These are phyloP conservation scores for Hanseniaspora pseudoguilliermondii DNA, from an alignment of 805 yeast species.

Conservation along the genomic window DNA sequence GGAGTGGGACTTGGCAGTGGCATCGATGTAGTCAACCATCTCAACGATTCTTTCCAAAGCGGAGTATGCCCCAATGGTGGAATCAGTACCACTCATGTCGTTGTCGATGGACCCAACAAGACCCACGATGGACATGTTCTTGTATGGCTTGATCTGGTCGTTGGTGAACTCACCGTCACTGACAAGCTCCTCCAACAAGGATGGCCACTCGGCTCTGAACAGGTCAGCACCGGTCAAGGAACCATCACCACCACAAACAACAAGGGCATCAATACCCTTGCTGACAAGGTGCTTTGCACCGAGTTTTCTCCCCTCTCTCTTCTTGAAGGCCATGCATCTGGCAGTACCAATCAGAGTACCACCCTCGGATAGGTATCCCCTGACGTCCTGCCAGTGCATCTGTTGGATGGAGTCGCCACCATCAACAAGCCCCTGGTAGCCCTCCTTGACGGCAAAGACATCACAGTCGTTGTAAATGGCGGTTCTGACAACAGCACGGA, in stretches of 20 bases:
- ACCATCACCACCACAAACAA: slow-evolving; percentile 98
- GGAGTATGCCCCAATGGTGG: slow-evolving; percentile 92
- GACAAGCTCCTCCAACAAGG: slow-evolving; percentile 60
- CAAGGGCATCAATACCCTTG: slow-evolving; percentile 84
- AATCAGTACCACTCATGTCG: slow-evolving; percentile 94
- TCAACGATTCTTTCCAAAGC: slow-evolving; percentile 86
- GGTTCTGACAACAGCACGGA: slow-evolving; percentile 87
- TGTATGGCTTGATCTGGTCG: slow-evolving; percentile 48
- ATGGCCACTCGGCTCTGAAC: slow-evolving; percentile 91
- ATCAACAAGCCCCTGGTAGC: slow-evolving; percentile 81
- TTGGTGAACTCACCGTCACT: slow-evolving; percentile 43
- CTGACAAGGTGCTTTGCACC: slow-evolving; percentile 77
- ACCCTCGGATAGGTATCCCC: slow-evolving; percentile 85
- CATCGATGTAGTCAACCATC: slow-evolving; percentile 75
- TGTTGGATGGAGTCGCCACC: slow-evolving; percentile 72
- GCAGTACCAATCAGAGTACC: slow-evolving; percentile 97
- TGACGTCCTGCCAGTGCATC: slow-evolving; percentile 86
- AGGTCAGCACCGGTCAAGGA: slow-evolving; percentile 94
- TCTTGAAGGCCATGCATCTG: slow-evolving; percentile 72
- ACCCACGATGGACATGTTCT: slow-evolving; percentile 76
- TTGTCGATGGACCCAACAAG: slow-evolving; percentile 94
- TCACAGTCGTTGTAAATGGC: slow-evolving; percentile 82
- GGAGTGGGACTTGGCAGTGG: slow-evolving; percentile 72
- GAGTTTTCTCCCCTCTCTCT: slow-evolving; percentile 67
- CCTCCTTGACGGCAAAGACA: slow-evolving; percentile 83